phyloP scores from a whole-genome alignment of 2,329 filamentous ascomycete species.

The Pyrenophora tritici-repentis region DNA sequence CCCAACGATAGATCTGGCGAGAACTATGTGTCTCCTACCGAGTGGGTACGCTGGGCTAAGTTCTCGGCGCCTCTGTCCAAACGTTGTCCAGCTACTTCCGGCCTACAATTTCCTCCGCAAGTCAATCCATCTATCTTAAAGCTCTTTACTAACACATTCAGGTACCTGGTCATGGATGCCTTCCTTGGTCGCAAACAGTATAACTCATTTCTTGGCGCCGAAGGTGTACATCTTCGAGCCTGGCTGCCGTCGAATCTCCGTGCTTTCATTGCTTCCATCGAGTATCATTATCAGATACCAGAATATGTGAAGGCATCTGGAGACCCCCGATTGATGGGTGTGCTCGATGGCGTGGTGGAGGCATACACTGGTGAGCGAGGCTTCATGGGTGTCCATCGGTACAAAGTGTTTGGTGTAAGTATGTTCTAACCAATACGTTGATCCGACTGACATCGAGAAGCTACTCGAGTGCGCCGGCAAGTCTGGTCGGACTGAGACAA shows the following conservation, averaged over 20 bases:
- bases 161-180: conserved; percentile 33
- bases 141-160: conserved; percentile 3
- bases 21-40: conserved; percentile 31
- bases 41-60: conserved; percentile 35
- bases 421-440: neutral
- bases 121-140: neutral
- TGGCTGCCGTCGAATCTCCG: conserved; percentile 61
- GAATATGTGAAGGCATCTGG: conserved; percentile 59
- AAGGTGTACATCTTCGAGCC: conserved; percentile 59
- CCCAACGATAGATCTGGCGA: conserved; percentile 29
- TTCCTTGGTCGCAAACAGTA: conserved; percentile 51
- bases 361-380: conserved; percentile 61
- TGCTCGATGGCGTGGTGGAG: conserved; percentile 61
- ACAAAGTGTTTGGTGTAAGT: conserved; percentile 60
- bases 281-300: conserved; percentile 60
- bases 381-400: conserved; percentile 62
- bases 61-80: conserved; percentile 35
- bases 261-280: conserved; percentile 61
- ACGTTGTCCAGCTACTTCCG: conserved; percentile 31
- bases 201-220: conserved; percentile 58
- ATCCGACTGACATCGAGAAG: neutral
- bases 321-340: conserved; percentile 58
- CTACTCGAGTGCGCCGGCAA: conserved; percentile 59
- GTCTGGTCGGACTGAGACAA: conserved; percentile 55
- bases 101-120: conserved; percentile 29